phyloP scores from a whole-genome alignment of 2,329 filamentous ascomycete genomes.

The Pseudogymnoascus sp. region DNA sequence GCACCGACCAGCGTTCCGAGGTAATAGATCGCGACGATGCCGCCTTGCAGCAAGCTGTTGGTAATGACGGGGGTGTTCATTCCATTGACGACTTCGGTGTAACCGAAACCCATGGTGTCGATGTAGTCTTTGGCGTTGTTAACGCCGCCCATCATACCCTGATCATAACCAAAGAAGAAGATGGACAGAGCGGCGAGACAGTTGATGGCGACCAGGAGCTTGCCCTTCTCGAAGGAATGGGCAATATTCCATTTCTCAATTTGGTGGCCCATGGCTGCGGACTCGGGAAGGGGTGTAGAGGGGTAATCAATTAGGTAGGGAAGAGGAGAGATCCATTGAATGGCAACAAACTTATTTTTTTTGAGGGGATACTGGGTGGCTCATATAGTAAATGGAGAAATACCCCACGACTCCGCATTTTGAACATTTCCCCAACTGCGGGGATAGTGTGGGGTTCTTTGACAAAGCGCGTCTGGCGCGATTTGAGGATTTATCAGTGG shows the following conservation, averaged over 20 bases:
- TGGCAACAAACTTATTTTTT: no score
- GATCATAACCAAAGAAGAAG: slow-evolving; percentile 49
- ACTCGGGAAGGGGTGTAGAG: background rate
- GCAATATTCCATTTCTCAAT: slow-evolving; percentile 36
- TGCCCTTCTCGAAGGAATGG: slow-evolving; percentile 45
- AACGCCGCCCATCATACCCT: slow-evolving; percentile 52
- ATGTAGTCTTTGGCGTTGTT: slow-evolving; percentile 58
- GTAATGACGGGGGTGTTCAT: slow-evolving; percentile 46
- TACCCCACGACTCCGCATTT: slow-evolving; percentile 4
- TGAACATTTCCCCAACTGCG: background rate
- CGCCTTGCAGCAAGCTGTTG: slow-evolving; percentile 51
- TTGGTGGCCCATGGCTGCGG: slow-evolving; percentile 14
- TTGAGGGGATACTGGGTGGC: no score
- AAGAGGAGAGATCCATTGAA: background rate
- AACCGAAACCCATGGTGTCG: slow-evolving; percentile 55
- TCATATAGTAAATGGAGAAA: slow-evolving; percentile 3
- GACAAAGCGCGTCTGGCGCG: background rate
- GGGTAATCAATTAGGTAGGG: background rate
- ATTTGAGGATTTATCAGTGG: background rate
- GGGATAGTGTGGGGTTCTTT: background rate
- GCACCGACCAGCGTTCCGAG: slow-evolving; percentile 56
- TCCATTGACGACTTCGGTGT: slow-evolving; percentile 38
- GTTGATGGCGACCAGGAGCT: slow-evolving; percentile 53
- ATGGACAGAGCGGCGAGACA: slow-evolving; percentile 55
- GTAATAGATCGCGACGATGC: slow-evolving; percentile 49